Percentiles rank a stretch among this genome's conserved stretches.
Conservation (phyloP, 2,329 filamentous ascomycete genomes). For the Colletotrichum sansevieriae region DNA sequence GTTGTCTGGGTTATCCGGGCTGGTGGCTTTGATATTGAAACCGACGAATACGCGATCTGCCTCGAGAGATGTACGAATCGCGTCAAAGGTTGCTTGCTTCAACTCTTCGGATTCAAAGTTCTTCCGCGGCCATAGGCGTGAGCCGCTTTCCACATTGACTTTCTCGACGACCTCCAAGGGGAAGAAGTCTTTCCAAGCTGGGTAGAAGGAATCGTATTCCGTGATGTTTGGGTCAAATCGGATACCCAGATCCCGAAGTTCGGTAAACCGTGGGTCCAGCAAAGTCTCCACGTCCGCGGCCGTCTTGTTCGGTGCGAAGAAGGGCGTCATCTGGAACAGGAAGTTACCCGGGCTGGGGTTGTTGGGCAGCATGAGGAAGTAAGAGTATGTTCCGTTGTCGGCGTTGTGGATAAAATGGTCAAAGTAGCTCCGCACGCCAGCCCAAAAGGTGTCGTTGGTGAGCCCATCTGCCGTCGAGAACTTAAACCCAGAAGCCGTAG, state of each 20-base stretch:
- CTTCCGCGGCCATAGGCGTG: constrained; percentile 17
- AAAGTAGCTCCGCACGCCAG: constrained; percentile 28
- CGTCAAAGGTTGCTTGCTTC: constrained; percentile 22
- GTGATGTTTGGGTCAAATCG: constrained; percentile 23
- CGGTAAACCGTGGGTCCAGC: constrained; percentile 25
- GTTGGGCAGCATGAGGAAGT: constrained; percentile 21
- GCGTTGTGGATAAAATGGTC: constrained; percentile 28
- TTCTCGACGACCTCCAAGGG: constrained; percentile 23
- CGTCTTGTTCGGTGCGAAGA: constrained; percentile 41
- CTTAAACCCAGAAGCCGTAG: constrained; percentile 21
- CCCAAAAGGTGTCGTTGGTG: constrained; percentile 32
- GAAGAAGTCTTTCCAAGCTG: constrained; percentile 34
- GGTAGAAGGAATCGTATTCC: constrained; percentile 29
- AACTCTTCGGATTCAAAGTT: constrained; percentile 24
- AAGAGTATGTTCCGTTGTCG: constrained; percentile 23
- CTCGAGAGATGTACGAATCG: constrained; percentile 30
- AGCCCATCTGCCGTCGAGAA: constrained; percentile 26
- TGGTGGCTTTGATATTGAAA: constrained; percentile 29
- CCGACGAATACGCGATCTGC: constrained; percentile 24
- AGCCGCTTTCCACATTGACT: constrained; percentile 29
- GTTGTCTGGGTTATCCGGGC: constrained; percentile 46
- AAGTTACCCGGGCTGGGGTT: constrained; percentile 27
- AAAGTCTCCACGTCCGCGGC: constrained; percentile 9
- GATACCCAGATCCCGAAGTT: constrained; percentile 12
- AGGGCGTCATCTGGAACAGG: constrained; percentile 31